These are phyloP conservation scores for Metschnikowia sp. DNA, from an alignment of 805 yeast genomes.

Conservation along the genomic window DNA sequence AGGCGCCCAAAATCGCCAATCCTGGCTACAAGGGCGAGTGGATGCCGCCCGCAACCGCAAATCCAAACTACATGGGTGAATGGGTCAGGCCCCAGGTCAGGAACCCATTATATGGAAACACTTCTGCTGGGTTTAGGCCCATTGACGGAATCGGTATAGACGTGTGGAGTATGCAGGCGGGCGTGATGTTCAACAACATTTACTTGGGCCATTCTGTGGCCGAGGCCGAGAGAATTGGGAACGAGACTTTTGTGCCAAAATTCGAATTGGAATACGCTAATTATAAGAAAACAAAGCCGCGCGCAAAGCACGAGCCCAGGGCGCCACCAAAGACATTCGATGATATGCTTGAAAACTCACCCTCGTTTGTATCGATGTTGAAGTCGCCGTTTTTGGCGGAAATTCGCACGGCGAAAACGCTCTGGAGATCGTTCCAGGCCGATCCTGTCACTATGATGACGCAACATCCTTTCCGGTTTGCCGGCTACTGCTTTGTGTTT, in stretches of 20 bases:
- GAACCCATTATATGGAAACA: constrained; percentile 69
- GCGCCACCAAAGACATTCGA: constrained; percentile 43
- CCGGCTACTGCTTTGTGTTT: constrained; percentile 43
- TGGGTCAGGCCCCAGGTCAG: constrained; percentile 67
- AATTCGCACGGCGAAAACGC: constrained; percentile 25
- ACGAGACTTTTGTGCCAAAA: constrained; percentile 63
- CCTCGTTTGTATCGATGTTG: not conserved
- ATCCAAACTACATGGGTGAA: constrained; percentile 76
- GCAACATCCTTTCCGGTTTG: constrained; percentile 49
- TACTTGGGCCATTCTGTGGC: constrained; percentile 80
- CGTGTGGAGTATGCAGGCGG: constrained; percentile 79
- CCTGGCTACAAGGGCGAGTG: constrained; percentile 77
- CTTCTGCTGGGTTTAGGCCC: constrained; percentile 45
- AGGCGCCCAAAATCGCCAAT: constrained; percentile 61
- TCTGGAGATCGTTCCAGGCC: constrained; percentile 35
- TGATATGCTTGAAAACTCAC: constrained; percentile 26
- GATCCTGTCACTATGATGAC: constrained; percentile 46
- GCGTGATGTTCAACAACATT: constrained; percentile 76
- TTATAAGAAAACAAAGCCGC: constrained; percentile 40
- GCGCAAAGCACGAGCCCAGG: constrained; percentile 39
- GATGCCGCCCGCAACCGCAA: constrained; percentile 61
- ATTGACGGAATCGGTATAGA: constrained; percentile 86
- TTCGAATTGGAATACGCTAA: constrained; percentile 46
- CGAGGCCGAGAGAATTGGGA: constrained; percentile 84
- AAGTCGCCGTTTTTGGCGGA: constrained; percentile 12